phyloP scores from a whole-genome alignment of 2,329 filamentous ascomycete species.

The Aspergillus neoniger region DNA sequence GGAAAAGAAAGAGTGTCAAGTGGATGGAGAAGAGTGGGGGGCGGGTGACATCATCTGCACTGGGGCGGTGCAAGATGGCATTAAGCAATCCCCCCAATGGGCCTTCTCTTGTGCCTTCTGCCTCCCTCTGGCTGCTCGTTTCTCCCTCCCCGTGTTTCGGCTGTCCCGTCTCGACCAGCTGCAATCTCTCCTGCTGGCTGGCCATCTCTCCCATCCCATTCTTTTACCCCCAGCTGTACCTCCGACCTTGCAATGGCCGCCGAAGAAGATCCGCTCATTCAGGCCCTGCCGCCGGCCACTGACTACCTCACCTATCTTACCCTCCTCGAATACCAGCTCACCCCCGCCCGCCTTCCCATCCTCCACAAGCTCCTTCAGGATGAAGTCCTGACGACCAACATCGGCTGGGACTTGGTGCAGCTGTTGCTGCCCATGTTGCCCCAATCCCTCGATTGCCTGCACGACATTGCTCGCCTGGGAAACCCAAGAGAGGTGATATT shows the following conservation, averaged over 20 bases:
- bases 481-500: constrained; percentile 67
- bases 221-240: not conserved
- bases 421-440: constrained; percentile 62
- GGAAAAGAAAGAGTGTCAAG: too few species aligned
- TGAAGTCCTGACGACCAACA: constrained; percentile 61
- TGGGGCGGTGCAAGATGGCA: too few species aligned
- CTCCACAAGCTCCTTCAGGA: constrained; percentile 63
- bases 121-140: too few species aligned
- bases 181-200: not conserved
- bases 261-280: constrained; percentile 53
- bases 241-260: constrained; percentile 29
- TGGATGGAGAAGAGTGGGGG: not conserved
- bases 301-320: constrained; percentile 69
- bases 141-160: not conserved
- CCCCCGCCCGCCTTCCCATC: constrained; percentile 57
- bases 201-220: not conserved
- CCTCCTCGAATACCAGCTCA: constrained; percentile 65
- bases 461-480: constrained; percentile 62
- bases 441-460: constrained; percentile 59
- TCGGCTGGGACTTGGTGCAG: constrained; percentile 68
- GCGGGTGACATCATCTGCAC: constrained; percentile 1
- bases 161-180: constrained; percentile 1
- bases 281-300: constrained; percentile 61
- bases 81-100: too few species aligned
- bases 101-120: too few species aligned